Percentiles rank a stretch among this genome's conserved stretches.
phyloP scores from a whole-genome alignment of 305 asterid species.

The Euphrasia arctica region DNA sequence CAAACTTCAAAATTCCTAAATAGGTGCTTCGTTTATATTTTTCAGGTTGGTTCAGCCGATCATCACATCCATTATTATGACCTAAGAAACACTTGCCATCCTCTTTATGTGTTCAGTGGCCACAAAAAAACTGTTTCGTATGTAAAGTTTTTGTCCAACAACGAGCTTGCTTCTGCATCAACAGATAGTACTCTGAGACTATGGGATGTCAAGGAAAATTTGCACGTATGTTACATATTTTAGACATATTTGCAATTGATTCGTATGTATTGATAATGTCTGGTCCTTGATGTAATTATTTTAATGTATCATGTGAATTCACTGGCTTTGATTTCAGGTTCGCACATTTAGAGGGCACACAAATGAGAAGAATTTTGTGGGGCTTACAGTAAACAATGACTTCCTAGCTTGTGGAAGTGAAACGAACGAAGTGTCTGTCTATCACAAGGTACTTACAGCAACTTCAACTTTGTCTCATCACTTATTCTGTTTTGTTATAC shows the following conservation, averaged over 20 bases:
- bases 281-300: constrained; percentile 3
- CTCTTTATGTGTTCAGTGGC: constrained; percentile 62
- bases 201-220: constrained; percentile 66
- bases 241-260: background rate
- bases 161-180: constrained; percentile 83
- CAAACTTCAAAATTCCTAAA: background rate
- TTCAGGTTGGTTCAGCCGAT: constrained; percentile 85
- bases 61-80: constrained; percentile 77
- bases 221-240: constrained; percentile 42
- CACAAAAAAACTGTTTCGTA: constrained; percentile 69
- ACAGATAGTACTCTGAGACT: constrained; percentile 69
- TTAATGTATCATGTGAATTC: background rate
- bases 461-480: background rate
- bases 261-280: background rate
- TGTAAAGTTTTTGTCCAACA: constrained; percentile 65
- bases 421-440: constrained; percentile 69
- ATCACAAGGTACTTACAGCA: constrained; percentile 54
- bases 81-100: constrained; percentile 60
- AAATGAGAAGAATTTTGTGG: constrained; percentile 80
- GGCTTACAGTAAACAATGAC: constrained; percentile 60
- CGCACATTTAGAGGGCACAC: constrained; percentile 69
- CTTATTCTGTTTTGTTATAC: background rate
- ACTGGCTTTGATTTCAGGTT: constrained; percentile 38
- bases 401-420: constrained; percentile 83
- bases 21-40: background rate